Percentiles rank a stretch among this genome's conserved stretches.
phyloP scores from a whole-genome alignment of 2,329 filamentous ascomycete species.

The Myriangium duriaei region DNA sequence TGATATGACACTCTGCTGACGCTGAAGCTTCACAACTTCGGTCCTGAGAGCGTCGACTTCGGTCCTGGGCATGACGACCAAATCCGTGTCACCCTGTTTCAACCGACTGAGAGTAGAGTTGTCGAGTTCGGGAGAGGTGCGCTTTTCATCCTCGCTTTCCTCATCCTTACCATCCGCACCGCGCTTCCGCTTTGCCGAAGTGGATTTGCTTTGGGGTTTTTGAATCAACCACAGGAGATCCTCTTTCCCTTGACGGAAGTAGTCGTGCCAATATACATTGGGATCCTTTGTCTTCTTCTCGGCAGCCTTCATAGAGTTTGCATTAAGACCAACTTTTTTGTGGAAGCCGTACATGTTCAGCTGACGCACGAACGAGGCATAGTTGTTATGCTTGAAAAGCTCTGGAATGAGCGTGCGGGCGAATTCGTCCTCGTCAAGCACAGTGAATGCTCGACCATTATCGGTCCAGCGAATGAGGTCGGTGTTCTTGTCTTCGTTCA shows the following conservation, averaged over 20 bases:
- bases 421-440: conserved; percentile 88
- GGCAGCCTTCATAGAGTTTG: conserved; percentile 95
- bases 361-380: conserved; percentile 63
- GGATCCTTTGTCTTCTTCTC: conserved; percentile 88
- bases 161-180: conserved; percentile 45
- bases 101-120: conserved; percentile 25
- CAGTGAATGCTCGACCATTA: conserved; percentile 90
- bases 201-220: conserved; percentile 67
- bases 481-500: conserved; percentile 85
- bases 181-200: conserved; percentile 35
- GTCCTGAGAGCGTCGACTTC: conserved; percentile 67
- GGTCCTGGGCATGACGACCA: conserved; percentile 47
- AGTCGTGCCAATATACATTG: conserved; percentile 95
- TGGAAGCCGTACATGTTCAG: conserved; percentile 47
- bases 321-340: conserved; percentile 57
- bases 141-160: conserved; percentile 56
- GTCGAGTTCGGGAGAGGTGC: conserved; percentile 28
- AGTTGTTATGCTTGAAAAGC: conserved; percentile 69
- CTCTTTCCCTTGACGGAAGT: conserved; percentile 84
- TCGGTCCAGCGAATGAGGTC: conserved; percentile 96
- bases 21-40: conserved; percentile 69
- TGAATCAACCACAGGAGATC: conserved; percentile 93
- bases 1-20: conserved; percentile 77
- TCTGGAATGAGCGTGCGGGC: conserved; percentile 62
- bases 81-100: conserved; percentile 25